Evolutionary conservation across 768 basidiomycete genomes (phyloP).

Genomic region (Rhodotorula taiwanensis): DNA sequence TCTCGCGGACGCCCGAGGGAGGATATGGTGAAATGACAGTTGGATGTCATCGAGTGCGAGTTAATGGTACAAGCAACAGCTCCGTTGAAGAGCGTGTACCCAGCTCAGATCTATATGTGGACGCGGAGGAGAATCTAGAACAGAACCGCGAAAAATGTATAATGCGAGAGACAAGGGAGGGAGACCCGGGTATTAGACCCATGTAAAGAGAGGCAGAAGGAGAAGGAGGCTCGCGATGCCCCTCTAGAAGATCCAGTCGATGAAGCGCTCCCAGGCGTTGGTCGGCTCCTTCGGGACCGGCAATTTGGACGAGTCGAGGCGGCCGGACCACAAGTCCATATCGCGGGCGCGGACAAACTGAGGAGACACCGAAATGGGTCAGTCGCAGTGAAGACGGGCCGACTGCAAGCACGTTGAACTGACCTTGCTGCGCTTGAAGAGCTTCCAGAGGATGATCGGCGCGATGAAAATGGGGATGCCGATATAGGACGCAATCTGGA

Average conservation of each 20-base stretch:
- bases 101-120: too few species aligned
- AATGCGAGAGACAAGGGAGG: not conserved
- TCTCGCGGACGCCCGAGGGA: not conserved
- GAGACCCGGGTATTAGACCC: not conserved
- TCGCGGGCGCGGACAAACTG: conserved; percentile 14
- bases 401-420: too few species aligned
- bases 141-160: too few species aligned
- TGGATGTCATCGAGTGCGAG: too few species aligned
- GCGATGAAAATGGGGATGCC: conserved; percentile 45
- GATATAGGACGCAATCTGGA: conserved; percentile 44
- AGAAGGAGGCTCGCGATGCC: not conserved
- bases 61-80: too few species aligned
- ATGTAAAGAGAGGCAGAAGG: not conserved
- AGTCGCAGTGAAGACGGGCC: not conserved
- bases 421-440: conserved; percentile 41
- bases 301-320: conserved; percentile 16
- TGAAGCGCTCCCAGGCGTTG: conserved; percentile 18
- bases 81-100: too few species aligned
- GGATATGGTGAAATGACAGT: too few species aligned
- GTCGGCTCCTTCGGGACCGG: conserved; percentile 7
- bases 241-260: conserved; percentile 26
- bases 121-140: too few species aligned
- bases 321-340: conserved; percentile 29
- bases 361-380: not conserved
- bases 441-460: conserved; percentile 45